Evolutionary conservation across 805 yeast species (phyloP).

Genomic region (Metschnikowia santaceciliae): DNA sequence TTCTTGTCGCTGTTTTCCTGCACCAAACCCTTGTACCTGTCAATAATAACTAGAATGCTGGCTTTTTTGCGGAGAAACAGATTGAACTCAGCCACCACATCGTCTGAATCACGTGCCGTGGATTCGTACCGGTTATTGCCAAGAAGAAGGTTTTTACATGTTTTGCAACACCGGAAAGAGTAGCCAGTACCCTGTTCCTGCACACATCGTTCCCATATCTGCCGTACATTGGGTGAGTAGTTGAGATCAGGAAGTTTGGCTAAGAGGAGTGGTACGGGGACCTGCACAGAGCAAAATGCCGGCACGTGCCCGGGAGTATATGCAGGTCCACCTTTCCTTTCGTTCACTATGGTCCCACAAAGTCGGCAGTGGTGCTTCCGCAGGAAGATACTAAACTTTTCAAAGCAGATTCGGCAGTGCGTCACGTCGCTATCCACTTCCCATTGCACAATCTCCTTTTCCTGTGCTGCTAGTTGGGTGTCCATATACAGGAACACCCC

Average conservation of each 20-base stretch:
- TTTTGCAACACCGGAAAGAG: slow-evolving; percentile 57
- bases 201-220: slow-evolving; percentile 11
- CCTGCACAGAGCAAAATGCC: slow-evolving; percentile 63
- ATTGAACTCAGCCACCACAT: slow-evolving; percentile 17
- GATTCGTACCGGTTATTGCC: slow-evolving; percentile 22
- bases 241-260: slow-evolving; percentile 37
- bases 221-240: slow-evolving; percentile 24
- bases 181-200: neutral
- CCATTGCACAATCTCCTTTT: slow-evolving; percentile 51
- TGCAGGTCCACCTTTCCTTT: slow-evolving; percentile 33
- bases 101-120: neutral
- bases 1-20: slow-evolving; percentile 12
- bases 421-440: slow-evolving; percentile 38
- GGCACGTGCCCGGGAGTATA: slow-evolving; percentile 26
- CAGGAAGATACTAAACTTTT: slow-evolving; percentile 50
- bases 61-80: slow-evolving; percentile 21
- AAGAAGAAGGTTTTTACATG: slow-evolving; percentile 63
- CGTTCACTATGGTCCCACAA: slow-evolving; percentile 84
- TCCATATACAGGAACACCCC: slow-evolving; percentile 4
- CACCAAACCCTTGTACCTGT: slow-evolving; percentile 19
- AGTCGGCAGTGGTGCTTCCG: slow-evolving; percentile 90
- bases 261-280: slow-evolving; percentile 47
- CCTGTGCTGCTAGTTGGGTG: neutral
- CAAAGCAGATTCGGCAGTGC: slow-evolving; percentile 62
- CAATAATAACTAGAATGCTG: slow-evolving; percentile 21